These are phyloP conservation scores for Leccinum pellstonianum DNA, from an alignment of 768 basidiomycete genomes.

Conservation along the genomic window DNA sequence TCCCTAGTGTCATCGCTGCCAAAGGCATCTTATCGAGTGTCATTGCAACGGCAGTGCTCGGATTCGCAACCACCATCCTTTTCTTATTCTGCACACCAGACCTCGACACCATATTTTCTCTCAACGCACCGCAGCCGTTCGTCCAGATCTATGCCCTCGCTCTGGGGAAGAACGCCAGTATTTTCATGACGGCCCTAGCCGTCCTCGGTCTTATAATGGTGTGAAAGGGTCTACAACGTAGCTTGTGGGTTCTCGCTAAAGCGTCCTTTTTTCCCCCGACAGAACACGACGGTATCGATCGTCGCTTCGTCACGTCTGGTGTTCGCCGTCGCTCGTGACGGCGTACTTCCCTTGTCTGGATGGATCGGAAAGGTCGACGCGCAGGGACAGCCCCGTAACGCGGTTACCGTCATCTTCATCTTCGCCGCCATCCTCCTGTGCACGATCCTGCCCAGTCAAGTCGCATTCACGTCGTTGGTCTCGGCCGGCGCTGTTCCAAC, in stretches of 20 bases:
- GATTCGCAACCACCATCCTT: slow-evolving; percentile 74
- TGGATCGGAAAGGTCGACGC: slow-evolving; percentile 81
- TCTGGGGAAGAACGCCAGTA: slow-evolving; percentile 71
- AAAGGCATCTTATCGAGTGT: slow-evolving; percentile 81
- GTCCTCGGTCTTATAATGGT: slow-evolving; percentile 84
- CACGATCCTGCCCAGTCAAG: slow-evolving; percentile 85
- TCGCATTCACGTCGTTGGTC: slow-evolving; percentile 88
- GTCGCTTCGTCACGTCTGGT: slow-evolving; percentile 87
- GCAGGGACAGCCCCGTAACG: slow-evolving; percentile 75
- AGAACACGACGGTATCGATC: slow-evolving; percentile 87
- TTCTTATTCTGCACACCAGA: slow-evolving; percentile 86
- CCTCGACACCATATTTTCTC: slow-evolving; percentile 68
- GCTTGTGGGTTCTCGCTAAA: not conserved
- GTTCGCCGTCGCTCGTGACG: slow-evolving; percentile 93
- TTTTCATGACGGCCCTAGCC: slow-evolving; percentile 88
- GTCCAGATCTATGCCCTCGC: slow-evolving; percentile 86
- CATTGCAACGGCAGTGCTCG: slow-evolving; percentile 74
- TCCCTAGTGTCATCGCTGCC: slow-evolving; percentile 65
- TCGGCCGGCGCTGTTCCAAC: slow-evolving; percentile 86
- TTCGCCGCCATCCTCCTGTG: slow-evolving; percentile 78
- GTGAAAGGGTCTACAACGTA: slow-evolving; percentile 23
- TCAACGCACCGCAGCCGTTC: slow-evolving; percentile 87
- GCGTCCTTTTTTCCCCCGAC: not conserved
- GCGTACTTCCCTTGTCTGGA: slow-evolving; percentile 76
- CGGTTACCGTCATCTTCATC: slow-evolving; percentile 82